Conservation (phyloP, 495 filamentous ascomycete genomes). For the Aspergillus panamensis region DNA sequence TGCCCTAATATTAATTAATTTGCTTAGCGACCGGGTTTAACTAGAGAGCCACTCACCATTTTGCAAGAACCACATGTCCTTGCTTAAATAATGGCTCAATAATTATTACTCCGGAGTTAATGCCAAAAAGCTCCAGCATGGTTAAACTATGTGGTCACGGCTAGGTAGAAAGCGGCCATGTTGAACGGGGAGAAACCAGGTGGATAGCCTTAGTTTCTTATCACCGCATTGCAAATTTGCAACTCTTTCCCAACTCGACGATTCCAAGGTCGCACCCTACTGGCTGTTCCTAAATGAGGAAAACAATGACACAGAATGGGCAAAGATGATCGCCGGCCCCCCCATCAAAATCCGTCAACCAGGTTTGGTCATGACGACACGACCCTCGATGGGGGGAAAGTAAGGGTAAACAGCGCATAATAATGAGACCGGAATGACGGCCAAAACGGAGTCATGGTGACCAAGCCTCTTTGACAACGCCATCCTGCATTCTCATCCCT, state of each 20-base stretch:
- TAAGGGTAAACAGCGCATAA: background rate
- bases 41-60: background rate
- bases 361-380: constrained; percentile 24
- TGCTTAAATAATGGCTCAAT: background rate
- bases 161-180: background rate
- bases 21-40: background rate
- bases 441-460: background rate
- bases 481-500: background rate
- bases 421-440: background rate
- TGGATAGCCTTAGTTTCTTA: background rate
- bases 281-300: constrained; percentile 8
- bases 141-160: background rate
- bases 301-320: constrained; percentile 4
- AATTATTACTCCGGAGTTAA: no score
- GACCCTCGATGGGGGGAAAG: constrained; percentile 9
- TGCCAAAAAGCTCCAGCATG: background rate
- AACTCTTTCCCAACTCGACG: background rate
- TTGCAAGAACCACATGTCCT: background rate
- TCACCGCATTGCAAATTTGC: background rate
- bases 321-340: constrained; percentile 8
- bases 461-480: background rate
- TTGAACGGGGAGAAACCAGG: background rate
- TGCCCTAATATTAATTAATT: background rate
- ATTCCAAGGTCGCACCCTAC: background rate
- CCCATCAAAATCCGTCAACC: constrained; percentile 12